phyloP scores from a whole-genome alignment of 345 rosid species.

The Limnanthes douglasii region DNA sequence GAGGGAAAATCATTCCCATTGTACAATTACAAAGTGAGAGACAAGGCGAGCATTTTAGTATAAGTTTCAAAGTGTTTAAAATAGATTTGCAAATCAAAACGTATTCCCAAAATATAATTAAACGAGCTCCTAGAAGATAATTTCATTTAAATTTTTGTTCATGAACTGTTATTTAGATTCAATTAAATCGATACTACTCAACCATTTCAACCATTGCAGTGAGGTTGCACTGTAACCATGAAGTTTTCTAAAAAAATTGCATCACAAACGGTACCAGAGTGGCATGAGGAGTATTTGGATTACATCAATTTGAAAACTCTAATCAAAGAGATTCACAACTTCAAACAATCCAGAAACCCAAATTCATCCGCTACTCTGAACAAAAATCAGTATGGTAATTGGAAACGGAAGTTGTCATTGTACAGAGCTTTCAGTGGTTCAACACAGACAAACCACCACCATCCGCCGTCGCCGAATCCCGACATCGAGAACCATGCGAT shows the following conservation, averaged over 20 bases:
- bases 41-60: too few species aligned
- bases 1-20: too few species aligned
- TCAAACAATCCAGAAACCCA: conserved; percentile 16
- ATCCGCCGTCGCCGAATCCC: not conserved
- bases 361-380: conserved; percentile 4
- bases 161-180: too few species aligned
- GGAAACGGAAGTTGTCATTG: conserved; percentile 21
- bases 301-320: conserved; percentile 32
- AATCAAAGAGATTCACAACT: conserved; percentile 33
- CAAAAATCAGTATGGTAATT: conserved; percentile 4
- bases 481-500: conserved; percentile 10
- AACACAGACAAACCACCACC: not conserved
- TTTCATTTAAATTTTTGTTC: too few species aligned
- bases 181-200: too few species aligned
- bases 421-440: conserved; percentile 58
- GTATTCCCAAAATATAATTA: too few species aligned
- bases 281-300: conserved; percentile 62
- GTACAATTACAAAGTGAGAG: too few species aligned
- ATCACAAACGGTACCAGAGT: conserved; percentile 66
- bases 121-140: too few species aligned
- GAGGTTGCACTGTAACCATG: too few species aligned
- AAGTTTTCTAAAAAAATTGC: conserved; percentile 60
- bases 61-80: too few species aligned
- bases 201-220: too few species aligned
- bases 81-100: too few species aligned